Evolutionary conservation across 306 rosid species (phyloP), one percentile per base, ranked within the genome.

Genomic region (Vachellia pachyceras): DNA sequence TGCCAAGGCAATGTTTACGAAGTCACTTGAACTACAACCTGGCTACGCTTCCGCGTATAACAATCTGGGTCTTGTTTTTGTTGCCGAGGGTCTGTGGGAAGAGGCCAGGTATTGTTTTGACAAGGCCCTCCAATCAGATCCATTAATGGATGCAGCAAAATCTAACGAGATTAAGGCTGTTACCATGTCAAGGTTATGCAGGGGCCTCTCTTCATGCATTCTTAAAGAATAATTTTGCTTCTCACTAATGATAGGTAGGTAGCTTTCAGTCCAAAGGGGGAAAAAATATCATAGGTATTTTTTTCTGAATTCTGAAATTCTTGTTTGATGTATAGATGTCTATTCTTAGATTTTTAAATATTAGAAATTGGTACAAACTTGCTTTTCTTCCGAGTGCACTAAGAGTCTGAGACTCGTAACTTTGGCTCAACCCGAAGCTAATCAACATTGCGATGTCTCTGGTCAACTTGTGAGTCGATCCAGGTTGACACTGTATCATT

Each of bases 11-110:
- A 93, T 95, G 98, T 89, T 89, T 76, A 79, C 99, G 1, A 95
- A 95, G 85, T 85, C 97, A 25, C 97, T 95, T 60, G 98, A 93
- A 74, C 86, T 95, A 49, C 89, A 79, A 66, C 96, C 99, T 18
- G 98, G 97, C 67, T 95, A 95, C 84, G 96, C 99, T 79, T 98
- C 97, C 42, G 98, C 98, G 42, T 89, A 86, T 78, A 93, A 93
- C 90, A 95, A 95, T 79, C 84, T 95, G 61, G 98, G 99, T 63
- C 95, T 95, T 33, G 99, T 93, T 45, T 93, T 95, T 86, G 88
- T 93, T 63, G 97, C 99, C 3, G 98, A 95, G 91, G 92, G 97
- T 81, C 85, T 80, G 66, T 88, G 82, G 95, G 99, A 91, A 84
- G 99, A 91, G 82, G 99, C 99, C 64, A 93, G 89, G 83, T 87